Evolutionary conservation across 2,329 filamentous ascomycete genomes (phyloP).

Genomic region (Calonectria montana): DNA sequence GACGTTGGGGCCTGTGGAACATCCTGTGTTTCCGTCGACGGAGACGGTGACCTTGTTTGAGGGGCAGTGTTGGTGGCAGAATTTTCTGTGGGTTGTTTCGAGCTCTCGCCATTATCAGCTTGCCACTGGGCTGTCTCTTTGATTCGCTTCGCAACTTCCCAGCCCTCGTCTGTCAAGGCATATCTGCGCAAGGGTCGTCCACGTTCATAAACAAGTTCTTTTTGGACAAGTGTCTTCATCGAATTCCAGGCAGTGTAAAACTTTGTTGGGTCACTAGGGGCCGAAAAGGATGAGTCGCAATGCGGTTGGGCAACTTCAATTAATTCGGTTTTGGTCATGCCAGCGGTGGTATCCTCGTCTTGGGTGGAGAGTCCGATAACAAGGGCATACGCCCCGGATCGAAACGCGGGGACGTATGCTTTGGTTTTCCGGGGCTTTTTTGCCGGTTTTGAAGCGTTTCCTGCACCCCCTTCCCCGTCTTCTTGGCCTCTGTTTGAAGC

Average conservation of each 20-base stretch:
- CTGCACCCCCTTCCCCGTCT: constrained; percentile 50
- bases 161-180: constrained; percentile 79
- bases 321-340: constrained; percentile 75
- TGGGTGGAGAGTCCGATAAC: constrained; percentile 73
- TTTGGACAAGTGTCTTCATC: constrained; percentile 79
- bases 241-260: constrained; percentile 87
- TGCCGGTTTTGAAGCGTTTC: constrained; percentile 51
- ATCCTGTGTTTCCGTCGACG: constrained; percentile 32
- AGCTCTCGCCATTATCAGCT: constrained; percentile 35
- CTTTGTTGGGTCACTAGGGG: constrained; percentile 73
- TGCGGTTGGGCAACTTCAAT: constrained; percentile 77
- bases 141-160: constrained; percentile 77
- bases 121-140: constrained; percentile 60
- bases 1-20: constrained; percentile 8
- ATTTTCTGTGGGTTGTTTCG: constrained; percentile 16
- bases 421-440: constrained; percentile 72
- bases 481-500: constrained; percentile 44
- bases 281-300: constrained; percentile 79
- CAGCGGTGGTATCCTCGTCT: constrained; percentile 61
- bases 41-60: constrained; percentile 22
- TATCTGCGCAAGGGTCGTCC: constrained; percentile 77
- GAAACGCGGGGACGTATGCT: constrained; percentile 76
- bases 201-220: constrained; percentile 79
- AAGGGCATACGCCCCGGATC: constrained; percentile 81
- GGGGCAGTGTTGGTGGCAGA: constrained; percentile 1